These are phyloP conservation scores for Choiromyces venosus DNA, from an alignment of 495 filamentous ascomycete genomes.

Conservation along the genomic window DNA sequence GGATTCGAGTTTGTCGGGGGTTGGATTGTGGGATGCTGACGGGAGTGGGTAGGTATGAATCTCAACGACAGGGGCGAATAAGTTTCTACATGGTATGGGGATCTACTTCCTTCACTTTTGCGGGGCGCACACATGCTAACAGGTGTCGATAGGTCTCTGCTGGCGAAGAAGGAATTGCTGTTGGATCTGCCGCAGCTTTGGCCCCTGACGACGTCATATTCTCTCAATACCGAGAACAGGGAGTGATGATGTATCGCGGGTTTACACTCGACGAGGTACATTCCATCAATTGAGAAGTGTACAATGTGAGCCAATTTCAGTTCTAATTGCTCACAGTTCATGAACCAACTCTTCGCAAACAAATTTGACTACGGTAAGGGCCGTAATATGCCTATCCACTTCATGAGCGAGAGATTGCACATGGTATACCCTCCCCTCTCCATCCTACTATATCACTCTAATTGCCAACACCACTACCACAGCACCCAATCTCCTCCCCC, in stretches of 20 bases:
- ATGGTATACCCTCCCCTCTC: constrained; percentile 51
- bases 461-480: constrained; percentile 15
- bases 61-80: constrained; percentile 68
- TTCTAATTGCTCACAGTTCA: constrained; percentile 56
- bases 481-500: constrained; percentile 91
- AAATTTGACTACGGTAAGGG: constrained; percentile 71
- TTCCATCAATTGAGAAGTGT: not conserved
- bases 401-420: constrained; percentile 71
- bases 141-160: constrained; percentile 51
- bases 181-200: constrained; percentile 78
- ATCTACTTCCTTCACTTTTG: not conserved
- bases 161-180: constrained; percentile 89
- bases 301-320: not conserved
- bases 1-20: not conserved
- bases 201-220: constrained; percentile 82
- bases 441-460: not conserved
- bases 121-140: not conserved
- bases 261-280: constrained; percentile 57
- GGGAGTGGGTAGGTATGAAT: constrained; percentile 35
- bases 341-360: constrained; percentile 94
- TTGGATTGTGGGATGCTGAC: not conserved
- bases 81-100: constrained; percentile 87
- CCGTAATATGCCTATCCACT: constrained; percentile 97
- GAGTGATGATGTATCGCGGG: constrained; percentile 82
- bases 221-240: constrained; percentile 90